Percentiles rank a stretch among this genome's conserved stretches.
phyloP scores from a whole-genome alignment of 441 rosid genomes.

The Arabidopsis hybrid region DNA sequence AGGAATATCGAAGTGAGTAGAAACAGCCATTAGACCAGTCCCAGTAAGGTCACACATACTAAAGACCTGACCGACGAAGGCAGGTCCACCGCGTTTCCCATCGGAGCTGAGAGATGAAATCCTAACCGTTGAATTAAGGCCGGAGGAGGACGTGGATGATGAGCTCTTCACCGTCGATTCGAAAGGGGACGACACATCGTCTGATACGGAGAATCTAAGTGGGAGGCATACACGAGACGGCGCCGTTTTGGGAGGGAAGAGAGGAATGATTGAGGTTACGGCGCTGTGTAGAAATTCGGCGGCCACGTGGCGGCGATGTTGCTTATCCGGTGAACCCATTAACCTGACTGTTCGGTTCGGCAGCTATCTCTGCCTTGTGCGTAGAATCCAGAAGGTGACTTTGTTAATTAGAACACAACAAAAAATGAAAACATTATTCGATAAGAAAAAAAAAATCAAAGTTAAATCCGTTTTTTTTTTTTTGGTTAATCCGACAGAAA shows the following conservation, averaged over 20 bases:
- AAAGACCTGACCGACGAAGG: constrained; percentile 94
- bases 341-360: constrained; percentile 20
- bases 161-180: constrained; percentile 57
- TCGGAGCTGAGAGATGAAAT: constrained; percentile 67
- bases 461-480: no score
- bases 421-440: no score
- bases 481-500: no score
- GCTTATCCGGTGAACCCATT: constrained; percentile 61
- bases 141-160: constrained; percentile 57
- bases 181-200: constrained; percentile 55
- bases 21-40: constrained; percentile 93
- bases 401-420: not conserved
- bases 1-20: constrained; percentile 89
- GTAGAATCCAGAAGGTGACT: not conserved
- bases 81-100: constrained; percentile 83
- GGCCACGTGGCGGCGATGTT: constrained; percentile 43
- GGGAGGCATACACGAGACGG: constrained; percentile 67
- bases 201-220: constrained; percentile 57
- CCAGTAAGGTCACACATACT: constrained; percentile 99
- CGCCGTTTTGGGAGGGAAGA: constrained; percentile 44
- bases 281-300: constrained; percentile 56
- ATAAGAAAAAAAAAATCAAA: no score
- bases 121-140: constrained; percentile 85
- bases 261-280: constrained; percentile 49
- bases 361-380: constrained; percentile 6